Conservation (phyloP, 495 filamentous ascomycete genomes). For the Glonium stellatum region DNA sequence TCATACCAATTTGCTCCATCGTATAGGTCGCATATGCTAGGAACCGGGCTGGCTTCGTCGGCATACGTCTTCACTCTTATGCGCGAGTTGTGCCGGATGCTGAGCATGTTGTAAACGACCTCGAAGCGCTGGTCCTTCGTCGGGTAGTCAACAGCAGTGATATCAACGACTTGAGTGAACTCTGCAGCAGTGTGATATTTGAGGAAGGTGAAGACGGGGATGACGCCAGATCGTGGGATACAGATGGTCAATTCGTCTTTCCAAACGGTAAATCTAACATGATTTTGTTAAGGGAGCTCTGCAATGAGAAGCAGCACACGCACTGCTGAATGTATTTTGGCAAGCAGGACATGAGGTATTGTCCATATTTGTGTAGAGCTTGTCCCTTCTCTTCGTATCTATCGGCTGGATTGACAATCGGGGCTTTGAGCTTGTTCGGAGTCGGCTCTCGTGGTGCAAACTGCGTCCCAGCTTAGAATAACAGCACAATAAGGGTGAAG, state of each 20-base stretch:
- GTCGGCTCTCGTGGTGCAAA: constrained; percentile 24
- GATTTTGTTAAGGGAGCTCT: background rate
- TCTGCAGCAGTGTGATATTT: constrained; percentile 97
- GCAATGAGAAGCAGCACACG: background rate
- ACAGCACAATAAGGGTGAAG: background rate
- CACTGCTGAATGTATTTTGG: constrained; percentile 95
- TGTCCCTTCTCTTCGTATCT: constrained; percentile 81
- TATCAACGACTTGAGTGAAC: constrained; percentile 85
- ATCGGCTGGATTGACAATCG: constrained; percentile 86
- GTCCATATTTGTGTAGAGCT: constrained; percentile 82
- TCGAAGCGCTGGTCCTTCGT: constrained; percentile 93
- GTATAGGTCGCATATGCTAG: constrained; percentile 74
- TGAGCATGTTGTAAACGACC: constrained; percentile 95
- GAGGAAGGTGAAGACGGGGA: constrained; percentile 89
- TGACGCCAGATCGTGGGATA: constrained; percentile 76
- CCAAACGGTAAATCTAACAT: constrained; percentile 76
- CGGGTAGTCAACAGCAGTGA: constrained; percentile 93
- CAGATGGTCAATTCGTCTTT: constrained; percentile 97
- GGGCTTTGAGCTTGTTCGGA: constrained; percentile 59
- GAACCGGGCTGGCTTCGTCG: constrained; percentile 91
- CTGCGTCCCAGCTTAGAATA: constrained; percentile 12
- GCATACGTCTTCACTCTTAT: constrained; percentile 99
- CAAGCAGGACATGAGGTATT: constrained; percentile 92
- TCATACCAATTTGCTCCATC: constrained; percentile 99
- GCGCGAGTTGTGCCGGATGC: constrained; percentile 88